Conservation (phyloP, 768 basidiomycete genomes). For the Panus rudis region DNA sequence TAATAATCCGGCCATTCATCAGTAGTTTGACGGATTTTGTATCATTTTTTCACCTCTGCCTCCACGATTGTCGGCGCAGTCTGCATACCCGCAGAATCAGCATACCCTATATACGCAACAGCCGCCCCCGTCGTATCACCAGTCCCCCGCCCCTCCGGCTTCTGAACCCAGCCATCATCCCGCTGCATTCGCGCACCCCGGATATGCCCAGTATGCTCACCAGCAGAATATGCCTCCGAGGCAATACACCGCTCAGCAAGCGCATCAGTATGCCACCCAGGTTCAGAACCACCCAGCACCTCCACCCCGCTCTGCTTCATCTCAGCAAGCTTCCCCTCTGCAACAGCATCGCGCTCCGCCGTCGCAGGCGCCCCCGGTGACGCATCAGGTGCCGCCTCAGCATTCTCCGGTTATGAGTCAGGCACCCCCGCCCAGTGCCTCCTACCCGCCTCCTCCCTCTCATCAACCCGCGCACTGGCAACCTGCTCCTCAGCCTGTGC, state of each 20-base stretch:
- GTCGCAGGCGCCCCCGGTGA: slow-evolving; percentile 2
- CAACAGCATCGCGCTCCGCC: slow-evolving; percentile 3
- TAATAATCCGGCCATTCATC: neutral
- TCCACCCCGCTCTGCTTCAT: too few relatives aligned
- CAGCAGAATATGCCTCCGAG: slow-evolving; percentile 11
- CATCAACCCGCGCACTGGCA: slow-evolving; percentile 20
- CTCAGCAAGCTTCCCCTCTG: too few relatives aligned
- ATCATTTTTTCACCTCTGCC: too few relatives aligned
- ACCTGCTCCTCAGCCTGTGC: slow-evolving; percentile 12
- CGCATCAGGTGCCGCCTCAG: too few relatives aligned
- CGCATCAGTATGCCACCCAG: too few relatives aligned
- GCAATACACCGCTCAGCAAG: slow-evolving; percentile 12
- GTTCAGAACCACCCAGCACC: neutral
- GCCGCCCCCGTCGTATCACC: slow-evolving; percentile 28
- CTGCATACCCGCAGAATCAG: slow-evolving; percentile 28
- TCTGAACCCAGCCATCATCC: slow-evolving; percentile 38
- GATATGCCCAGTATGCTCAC: slow-evolving; percentile 21
- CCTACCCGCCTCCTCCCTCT: slow-evolving; percentile 13
- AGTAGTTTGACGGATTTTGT: too few relatives aligned
- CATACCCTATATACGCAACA: slow-evolving; percentile 37
- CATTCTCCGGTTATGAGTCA: too few relatives aligned
- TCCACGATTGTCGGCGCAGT: too few relatives aligned
- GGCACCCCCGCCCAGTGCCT: slow-evolving; percentile 6
- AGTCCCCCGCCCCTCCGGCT: slow-evolving; percentile 30
- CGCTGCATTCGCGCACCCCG: slow-evolving; percentile 26